Conservation (phyloP, 1,139 yeast genomes). For the Geotrichum klebahnii region DNA sequence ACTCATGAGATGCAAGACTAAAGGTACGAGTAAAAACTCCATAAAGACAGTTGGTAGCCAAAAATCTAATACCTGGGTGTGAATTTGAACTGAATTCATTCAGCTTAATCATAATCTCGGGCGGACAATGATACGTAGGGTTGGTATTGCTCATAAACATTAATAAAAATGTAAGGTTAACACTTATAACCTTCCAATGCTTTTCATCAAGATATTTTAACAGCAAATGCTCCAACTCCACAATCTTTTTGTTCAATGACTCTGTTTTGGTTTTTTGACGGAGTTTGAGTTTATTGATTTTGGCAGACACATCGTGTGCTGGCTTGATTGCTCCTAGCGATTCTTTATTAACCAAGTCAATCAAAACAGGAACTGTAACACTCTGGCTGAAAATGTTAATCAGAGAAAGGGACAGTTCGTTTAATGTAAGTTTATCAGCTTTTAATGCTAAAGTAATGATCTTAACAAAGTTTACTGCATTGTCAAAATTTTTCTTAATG, state of each 20-base stretch:
- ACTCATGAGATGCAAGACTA: conserved; percentile 53
- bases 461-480: conserved; percentile 47
- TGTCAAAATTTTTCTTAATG: conserved; percentile 55
- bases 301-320: conserved; percentile 51
- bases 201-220: conserved; percentile 32
- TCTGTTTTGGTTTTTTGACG: conserved; percentile 45
- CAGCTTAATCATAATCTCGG: conserved; percentile 47
- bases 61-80: conserved; percentile 63
- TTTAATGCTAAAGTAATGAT: conserved; percentile 56
- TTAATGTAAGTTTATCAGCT: conserved; percentile 50
- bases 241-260: conserved; percentile 10
- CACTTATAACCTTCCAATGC: conserved; percentile 69
- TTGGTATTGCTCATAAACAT: conserved; percentile 57
- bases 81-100: conserved; percentile 55
- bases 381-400: conserved; percentile 30
- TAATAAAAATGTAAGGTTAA: conserved; percentile 53
- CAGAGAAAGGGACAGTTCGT: conserved; percentile 35
- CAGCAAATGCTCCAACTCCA: conserved; percentile 18
- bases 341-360: conserved; percentile 44
- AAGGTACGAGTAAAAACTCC: conserved; percentile 58
- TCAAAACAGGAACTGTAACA: conserved; percentile 19
- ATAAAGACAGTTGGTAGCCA: conserved; percentile 51
- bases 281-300: conserved; percentile 51
- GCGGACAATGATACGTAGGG: conserved; percentile 39
- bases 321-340: conserved; percentile 56